These are phyloP conservation scores for Protomyces lactucae-debilis DNA, from an alignment of 1,139 yeast genomes.

Conservation along the genomic window DNA sequence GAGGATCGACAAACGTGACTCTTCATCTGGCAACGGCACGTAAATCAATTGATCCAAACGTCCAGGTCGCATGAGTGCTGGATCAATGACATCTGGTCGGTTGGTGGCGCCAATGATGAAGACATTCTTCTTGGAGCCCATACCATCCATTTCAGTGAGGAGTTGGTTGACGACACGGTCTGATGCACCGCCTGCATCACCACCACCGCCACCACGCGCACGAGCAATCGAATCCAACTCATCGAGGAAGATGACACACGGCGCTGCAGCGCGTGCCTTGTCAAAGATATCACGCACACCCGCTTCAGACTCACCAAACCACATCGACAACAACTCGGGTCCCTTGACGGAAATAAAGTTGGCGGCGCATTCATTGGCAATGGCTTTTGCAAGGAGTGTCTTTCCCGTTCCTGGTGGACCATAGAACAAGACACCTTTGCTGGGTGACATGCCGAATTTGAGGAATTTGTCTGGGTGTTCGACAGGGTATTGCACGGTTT, in stretches of 20 bases:
- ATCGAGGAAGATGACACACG: slow-evolving; percentile 94
- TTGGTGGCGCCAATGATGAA: slow-evolving; percentile 98
- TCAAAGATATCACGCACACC: slow-evolving; percentile 95
- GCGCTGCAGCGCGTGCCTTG: slow-evolving; percentile 98
- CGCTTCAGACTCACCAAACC: slow-evolving; percentile 98
- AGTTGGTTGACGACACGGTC: slow-evolving; percentile 98
- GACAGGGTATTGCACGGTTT: slow-evolving; percentile 98
- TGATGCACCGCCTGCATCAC: slow-evolving; percentile 98
- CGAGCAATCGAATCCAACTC: slow-evolving; percentile 97
- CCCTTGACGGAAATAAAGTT: slow-evolving; percentile 96
- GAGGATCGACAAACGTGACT: slow-evolving; percentile 86
- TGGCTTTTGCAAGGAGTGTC: slow-evolving; percentile 94
- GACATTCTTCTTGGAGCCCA: slow-evolving; percentile 98
- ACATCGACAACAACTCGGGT: slow-evolving; percentile 95
- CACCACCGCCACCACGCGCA: slow-evolving; percentile 87
- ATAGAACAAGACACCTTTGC: slow-evolving; percentile 95
- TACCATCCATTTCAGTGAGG: slow-evolving; percentile 99
- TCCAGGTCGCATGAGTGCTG: slow-evolving; percentile 98
- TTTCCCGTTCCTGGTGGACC: slow-evolving; percentile 99
- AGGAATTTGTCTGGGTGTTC: slow-evolving; percentile 98
- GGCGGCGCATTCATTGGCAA: slow-evolving; percentile 96
- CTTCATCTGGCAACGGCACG: slow-evolving; percentile 96
- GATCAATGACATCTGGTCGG: slow-evolving; percentile 93
- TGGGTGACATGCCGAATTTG: slow-evolving; percentile 94
- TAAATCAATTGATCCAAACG: slow-evolving; percentile 97